phyloP scores from a whole-genome alignment of 345 rosid genomes.

The Dipteronia sinensis region DNA sequence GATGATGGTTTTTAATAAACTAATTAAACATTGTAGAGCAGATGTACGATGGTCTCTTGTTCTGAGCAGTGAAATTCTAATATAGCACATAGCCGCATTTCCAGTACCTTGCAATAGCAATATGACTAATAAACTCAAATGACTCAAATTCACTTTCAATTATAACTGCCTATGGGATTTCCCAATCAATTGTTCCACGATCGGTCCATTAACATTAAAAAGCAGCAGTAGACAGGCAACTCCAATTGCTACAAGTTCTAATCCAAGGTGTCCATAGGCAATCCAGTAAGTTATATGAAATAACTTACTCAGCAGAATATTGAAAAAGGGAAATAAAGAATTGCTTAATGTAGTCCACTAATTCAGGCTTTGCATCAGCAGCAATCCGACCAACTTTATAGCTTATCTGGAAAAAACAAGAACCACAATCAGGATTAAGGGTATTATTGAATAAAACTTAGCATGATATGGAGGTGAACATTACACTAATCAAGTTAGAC shows the following conservation, averaged over 20 bases:
- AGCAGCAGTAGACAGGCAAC: conserved; percentile 1
- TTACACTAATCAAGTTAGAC: conserved; percentile 81
- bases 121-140: background rate
- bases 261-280: conserved; percentile 7
- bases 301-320: conserved; percentile 70
- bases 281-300: conserved; percentile 1
- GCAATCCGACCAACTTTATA: conserved; percentile 68
- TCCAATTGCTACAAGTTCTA: background rate
- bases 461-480: conserved; percentile 20
- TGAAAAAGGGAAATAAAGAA: conserved; percentile 66
- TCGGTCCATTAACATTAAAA: background rate
- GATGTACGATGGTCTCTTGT: background rate
- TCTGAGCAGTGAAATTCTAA: background rate
- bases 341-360: conserved; percentile 52
- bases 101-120: conserved; percentile 5
- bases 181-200: background rate
- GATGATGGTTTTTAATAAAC: background rate
- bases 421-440: conserved; percentile 27
- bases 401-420: conserved; percentile 58
- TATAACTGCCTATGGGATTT: background rate
- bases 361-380: conserved; percentile 71
- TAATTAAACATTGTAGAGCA: background rate
- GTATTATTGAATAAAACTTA: conserved; percentile 2
- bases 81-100: background rate
- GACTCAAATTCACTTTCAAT: background rate